Evolutionary conservation across 2,329 filamentous ascomycete genomes (phyloP), one percentile per base, ranked within the genome.

Genomic region (Arthrobotrys pseudoclavata): DNA sequence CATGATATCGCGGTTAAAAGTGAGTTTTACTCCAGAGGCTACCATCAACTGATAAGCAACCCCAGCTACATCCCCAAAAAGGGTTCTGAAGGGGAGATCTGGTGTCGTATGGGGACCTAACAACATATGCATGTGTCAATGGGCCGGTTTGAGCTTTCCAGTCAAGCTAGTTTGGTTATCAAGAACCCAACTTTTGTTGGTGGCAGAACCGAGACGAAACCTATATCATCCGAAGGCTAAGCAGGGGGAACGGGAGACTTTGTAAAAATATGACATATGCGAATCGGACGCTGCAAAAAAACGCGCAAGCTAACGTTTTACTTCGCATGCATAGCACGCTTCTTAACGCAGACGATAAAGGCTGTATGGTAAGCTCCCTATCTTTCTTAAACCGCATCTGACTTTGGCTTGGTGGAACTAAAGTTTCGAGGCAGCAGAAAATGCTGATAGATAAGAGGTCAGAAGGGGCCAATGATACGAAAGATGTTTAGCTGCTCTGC

Each of bases 321-420:
- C 62, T 64, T 77, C 67, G 66, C 67, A 77, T 77, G 52, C 45
- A 70, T 40, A 71, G 37, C 52, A 77, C 63, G 40, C 57, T 69
- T 69, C 66, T 50, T 76, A 57, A 69, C 60, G 67, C 74, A 77
- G 67, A 77, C 74, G 74, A 77, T 77, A 77, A 77, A 77, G 74
- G 68, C 61, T 40, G 57, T 64, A 47, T 24, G 24, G 57, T 71
- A 62, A 60, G 40, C 57, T 62, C 67, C 53, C 67, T 71, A 71
- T 71, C 74, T 70, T 47, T 40, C 45, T 70, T 66, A 60, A 55
- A 67, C 67, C 61, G 53, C 74, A 71, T 77, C 62, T 67, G 67
- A 71, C 67, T 70, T 64, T 40, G 72, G 72, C 67, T 77, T 68
- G 69, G 69, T 74, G 62, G 62, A 77, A 66, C 60, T 64, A 70